Conservation (phyloP, 2,329 filamentous ascomycete genomes). For the Colletotrichum plurivorum region DNA sequence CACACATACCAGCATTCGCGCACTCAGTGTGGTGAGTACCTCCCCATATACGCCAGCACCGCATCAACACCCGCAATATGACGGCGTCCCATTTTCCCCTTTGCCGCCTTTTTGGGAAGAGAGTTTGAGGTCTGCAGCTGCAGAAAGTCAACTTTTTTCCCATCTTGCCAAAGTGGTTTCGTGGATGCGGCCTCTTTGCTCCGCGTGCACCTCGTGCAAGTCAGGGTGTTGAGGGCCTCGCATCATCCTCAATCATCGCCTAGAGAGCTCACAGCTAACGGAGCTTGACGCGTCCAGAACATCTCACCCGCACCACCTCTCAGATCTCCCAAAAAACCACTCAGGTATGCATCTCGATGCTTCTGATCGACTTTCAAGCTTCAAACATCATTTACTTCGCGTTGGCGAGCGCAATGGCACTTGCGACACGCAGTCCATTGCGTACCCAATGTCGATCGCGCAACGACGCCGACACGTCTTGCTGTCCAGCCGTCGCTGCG, state of each 20-base stretch:
- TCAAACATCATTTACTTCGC: constrained; percentile 51
- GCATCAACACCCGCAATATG: constrained; percentile 52
- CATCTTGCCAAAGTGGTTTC: background rate
- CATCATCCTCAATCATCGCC: constrained; percentile 40
- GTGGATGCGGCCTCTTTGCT: constrained; percentile 7
- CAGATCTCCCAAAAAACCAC: constrained; percentile 42
- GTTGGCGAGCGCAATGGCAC: constrained; percentile 54
- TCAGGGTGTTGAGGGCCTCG: background rate
- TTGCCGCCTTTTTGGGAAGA: background rate
- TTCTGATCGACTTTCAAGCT: constrained; percentile 47
- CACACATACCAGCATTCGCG: constrained; percentile 54
- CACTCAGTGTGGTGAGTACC: constrained; percentile 65
- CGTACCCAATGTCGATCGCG: constrained; percentile 5
- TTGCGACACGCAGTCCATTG: constrained; percentile 48
- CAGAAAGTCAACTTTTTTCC: constrained; percentile 48
- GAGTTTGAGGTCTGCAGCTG: background rate
- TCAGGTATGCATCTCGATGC: constrained; percentile 54
- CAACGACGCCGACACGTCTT: background rate
- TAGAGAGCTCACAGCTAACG: constrained; percentile 44
- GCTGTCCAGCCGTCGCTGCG: constrained; percentile 15
- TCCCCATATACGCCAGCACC: constrained; percentile 52
- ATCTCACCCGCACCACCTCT: constrained; percentile 47
- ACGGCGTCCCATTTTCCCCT: background rate
- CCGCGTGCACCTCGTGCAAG: constrained; percentile 27
- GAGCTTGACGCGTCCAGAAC: constrained; percentile 49